Evolutionary conservation across 805 yeast genomes (phyloP), one percentile per base, ranked within the genome.

Genomic region (Tetrapisispora nanseiensis): DNA sequence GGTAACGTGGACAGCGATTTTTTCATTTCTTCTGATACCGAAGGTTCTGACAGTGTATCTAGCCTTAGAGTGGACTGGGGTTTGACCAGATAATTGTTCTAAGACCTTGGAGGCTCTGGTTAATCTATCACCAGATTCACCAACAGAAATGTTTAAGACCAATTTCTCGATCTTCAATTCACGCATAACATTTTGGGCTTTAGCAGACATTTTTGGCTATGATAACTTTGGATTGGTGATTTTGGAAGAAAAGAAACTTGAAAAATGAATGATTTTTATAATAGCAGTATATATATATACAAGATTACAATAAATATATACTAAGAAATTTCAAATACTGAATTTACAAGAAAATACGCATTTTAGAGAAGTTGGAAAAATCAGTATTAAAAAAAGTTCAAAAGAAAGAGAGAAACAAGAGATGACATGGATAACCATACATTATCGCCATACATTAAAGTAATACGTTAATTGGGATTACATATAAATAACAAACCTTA

Each of bases 101-200:
- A 92, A 81, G 67, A 92, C 98, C 82, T 92, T 92, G 70, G 98
- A 92, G 65, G 98, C 98, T 85, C 98, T 90, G 79, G 98, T 92
- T 74, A 92, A 86, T 83, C 97, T 85, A 76, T 92, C 98, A 81
- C 98, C 98, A 74, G 97, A 89, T 78, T 92, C 98, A 79, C 98
- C 98, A 74, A 92, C 98, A 75, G 95, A 89, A 77, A 92, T 92
- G 92, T 92, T 92, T 75, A 92, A 85, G 75, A 92, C 97, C 75
- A 92, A 83, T 78, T 92, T 92, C 78, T 92, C 97, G 78, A 92
- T 90, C 79, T 83, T 89, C 75, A 92, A 80, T 66, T 92, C 97
- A 77, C 95, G 92, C 97, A 92, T 90, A 75, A 85, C 80, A 78
- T 92, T 92, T 73, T 80, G 86, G 66, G 85, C 61, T 68, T 74